A percentile compares a stretch with the other conserved stretches of the same genome.
Conservation (phyloP, 2,329 filamentous ascomycete genomes). For the Pleomassaria siparia region DNA sequence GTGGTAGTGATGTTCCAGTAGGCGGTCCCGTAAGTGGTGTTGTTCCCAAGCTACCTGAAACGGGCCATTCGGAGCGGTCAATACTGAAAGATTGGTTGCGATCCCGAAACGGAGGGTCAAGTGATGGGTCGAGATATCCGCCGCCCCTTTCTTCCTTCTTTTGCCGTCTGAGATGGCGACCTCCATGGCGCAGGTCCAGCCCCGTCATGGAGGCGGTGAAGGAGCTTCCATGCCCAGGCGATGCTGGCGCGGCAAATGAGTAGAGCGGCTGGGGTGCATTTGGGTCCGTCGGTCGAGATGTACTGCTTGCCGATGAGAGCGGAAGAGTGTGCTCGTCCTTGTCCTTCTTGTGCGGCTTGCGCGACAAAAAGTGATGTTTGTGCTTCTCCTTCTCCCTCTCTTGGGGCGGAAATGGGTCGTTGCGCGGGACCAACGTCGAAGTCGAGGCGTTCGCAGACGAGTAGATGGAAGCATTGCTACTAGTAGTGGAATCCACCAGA, state of each 20-base stretch:
- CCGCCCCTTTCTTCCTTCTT: conserved; percentile 56
- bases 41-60: conserved; percentile 23
- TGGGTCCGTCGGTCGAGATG: conserved; percentile 74
- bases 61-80: conserved; percentile 42
- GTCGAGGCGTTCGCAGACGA: conserved; percentile 74
- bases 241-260: conserved; percentile 74
- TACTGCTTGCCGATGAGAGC: conserved; percentile 74
- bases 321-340: conserved; percentile 71
- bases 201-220: conserved; percentile 85
- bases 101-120: conserved; percentile 37
- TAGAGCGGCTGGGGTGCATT: conserved; percentile 75
- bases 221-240: conserved; percentile 65
- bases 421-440: conserved; percentile 69
- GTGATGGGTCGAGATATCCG: conserved; percentile 37
- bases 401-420: conserved; percentile 36
- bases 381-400: conserved; percentile 71
- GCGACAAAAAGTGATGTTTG: conserved; percentile 76
- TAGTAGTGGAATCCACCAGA: conserved; percentile 60
- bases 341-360: conserved; percentile 75
- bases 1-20: conserved; percentile 31
- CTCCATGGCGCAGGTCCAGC: conserved; percentile 75
- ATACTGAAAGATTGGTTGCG: conserved; percentile 43
- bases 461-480: conserved; percentile 65
- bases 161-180: conserved; percentile 75
- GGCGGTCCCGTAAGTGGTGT: conserved; percentile 20